Evolutionary conservation across 2,329 filamentous ascomycete species (phyloP).

Genomic region (Pseudogymnoascus sp.): DNA sequence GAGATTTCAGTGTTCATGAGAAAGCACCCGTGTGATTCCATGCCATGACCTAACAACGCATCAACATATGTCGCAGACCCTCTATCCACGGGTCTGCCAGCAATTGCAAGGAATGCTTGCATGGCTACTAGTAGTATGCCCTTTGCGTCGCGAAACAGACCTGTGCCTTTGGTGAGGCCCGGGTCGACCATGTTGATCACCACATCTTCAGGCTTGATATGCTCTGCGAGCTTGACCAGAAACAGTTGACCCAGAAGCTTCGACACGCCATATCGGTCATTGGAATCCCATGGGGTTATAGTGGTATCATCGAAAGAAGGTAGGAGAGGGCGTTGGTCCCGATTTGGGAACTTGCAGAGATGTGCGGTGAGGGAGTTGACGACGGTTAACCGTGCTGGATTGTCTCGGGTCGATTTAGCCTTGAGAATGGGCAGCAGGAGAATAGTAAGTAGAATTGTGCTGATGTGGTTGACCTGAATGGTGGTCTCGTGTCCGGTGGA

Average conservation of each 20-base stretch:
- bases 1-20: slow-evolving; percentile 39
- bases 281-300: slow-evolving; percentile 14
- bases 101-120: slow-evolving; percentile 20
- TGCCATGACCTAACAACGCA: slow-evolving; percentile 36
- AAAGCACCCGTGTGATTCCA: slow-evolving; percentile 42
- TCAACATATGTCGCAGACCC: slow-evolving; percentile 42
- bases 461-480: slow-evolving; percentile 31
- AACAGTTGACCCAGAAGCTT: slow-evolving; percentile 29
- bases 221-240: slow-evolving; percentile 32
- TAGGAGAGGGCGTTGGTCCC: slow-evolving; percentile 21
- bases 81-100: slow-evolving; percentile 29
- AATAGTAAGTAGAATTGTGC: slow-evolving; percentile 22
- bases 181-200: slow-evolving; percentile 31
- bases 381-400: slow-evolving; percentile 15
- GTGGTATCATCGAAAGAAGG: slow-evolving; percentile 26
- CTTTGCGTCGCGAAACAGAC: slow-evolving; percentile 30
- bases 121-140: slow-evolving; percentile 17
- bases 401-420: slow-evolving; percentile 3
- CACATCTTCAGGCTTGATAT: slow-evolving; percentile 27
- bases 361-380: slow-evolving; percentile 14
- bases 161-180: slow-evolving; percentile 32
- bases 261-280: slow-evolving; percentile 24
- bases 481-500: slow-evolving; percentile 33
- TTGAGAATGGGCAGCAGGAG: slow-evolving; percentile 26
- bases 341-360: slow-evolving; percentile 21